Evolutionary conservation across 2,329 filamentous ascomycete species (phyloP).

Genomic region (Fusarium sp.): DNA sequence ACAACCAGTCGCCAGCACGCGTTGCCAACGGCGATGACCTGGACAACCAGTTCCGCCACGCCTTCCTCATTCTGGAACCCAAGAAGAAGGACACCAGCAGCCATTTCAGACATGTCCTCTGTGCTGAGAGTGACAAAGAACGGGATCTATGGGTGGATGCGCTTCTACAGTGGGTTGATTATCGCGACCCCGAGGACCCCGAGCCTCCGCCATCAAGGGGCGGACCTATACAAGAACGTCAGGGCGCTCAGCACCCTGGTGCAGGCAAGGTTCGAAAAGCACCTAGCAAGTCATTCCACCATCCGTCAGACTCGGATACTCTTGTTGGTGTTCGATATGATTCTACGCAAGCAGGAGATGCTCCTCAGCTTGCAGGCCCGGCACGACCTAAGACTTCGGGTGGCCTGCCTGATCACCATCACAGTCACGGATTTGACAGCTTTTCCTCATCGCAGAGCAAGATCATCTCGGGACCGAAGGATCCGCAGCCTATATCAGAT

Average conservation of each 20-base stretch:
- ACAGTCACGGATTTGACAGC: conserved; percentile 53
- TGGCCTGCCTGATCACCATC: conserved; percentile 54
- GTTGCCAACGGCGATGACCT: conserved; percentile 75
- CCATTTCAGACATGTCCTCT: conserved; percentile 92
- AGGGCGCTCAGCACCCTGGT: conserved; percentile 49
- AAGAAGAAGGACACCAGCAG: conserved; percentile 95
- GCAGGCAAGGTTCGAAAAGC: conserved; percentile 53
- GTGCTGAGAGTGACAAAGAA: conserved; percentile 93
- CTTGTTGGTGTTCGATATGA: conserved; percentile 74
- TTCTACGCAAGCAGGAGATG: conserved; percentile 66
- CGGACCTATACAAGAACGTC: conserved; percentile 57
- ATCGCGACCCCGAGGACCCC: conserved; percentile 71
- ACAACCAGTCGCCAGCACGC: conserved; percentile 73
- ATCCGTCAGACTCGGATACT: conserved; percentile 60
- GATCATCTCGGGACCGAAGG: conserved; percentile 86
- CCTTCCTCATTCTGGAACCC: conserved; percentile 93
- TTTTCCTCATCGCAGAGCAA: conserved; percentile 59
- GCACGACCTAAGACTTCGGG: conserved; percentile 57
- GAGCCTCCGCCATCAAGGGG: conserved; percentile 53
- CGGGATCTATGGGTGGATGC: conserved; percentile 95
- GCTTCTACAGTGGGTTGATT: conserved; percentile 90
- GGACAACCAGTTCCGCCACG: conserved; percentile 96
- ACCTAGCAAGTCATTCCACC: conserved; percentile 55
- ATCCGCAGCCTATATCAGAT: conserved; percentile 87
- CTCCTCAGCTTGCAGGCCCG: conserved; percentile 60